These are phyloP conservation scores for baker's yeast (Saccharomyces cerevisiae) DNA, from an alignment of 805 yeast species.

Conservation along the genomic window DNA sequence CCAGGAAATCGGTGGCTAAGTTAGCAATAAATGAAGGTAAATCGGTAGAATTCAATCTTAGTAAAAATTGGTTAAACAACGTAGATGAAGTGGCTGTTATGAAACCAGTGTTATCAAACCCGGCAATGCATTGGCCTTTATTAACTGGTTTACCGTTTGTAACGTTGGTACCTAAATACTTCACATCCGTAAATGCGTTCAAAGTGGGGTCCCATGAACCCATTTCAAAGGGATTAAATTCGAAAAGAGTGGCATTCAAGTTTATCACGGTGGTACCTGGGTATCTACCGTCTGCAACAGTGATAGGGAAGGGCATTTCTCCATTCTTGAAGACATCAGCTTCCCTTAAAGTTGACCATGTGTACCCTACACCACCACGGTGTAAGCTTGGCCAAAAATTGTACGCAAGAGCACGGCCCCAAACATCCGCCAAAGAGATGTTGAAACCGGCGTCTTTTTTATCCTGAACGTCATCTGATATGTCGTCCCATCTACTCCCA, in stretches of 20 bases:
- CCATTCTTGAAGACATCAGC: constrained; percentile 52
- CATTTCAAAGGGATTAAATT: constrained; percentile 58
- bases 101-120: constrained; percentile 77
- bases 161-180: constrained; percentile 63
- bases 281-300: constrained; percentile 57
- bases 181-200: constrained; percentile 53
- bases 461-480: constrained; percentile 42
- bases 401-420: constrained; percentile 71
- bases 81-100: constrained; percentile 78
- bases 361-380: constrained; percentile 56
- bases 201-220: constrained; percentile 86
- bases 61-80: constrained; percentile 59
- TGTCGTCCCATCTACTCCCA: constrained; percentile 44
- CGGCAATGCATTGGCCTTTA: constrained; percentile 46
- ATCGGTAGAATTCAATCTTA: constrained; percentile 42
- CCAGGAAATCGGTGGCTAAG: constrained; percentile 39
- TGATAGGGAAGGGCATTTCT: constrained; percentile 65
- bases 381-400: constrained; percentile 59
- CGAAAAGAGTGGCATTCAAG: constrained; percentile 60
- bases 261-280: constrained; percentile 51
- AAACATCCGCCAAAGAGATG: constrained; percentile 62
- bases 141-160: constrained; percentile 47
- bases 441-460: constrained; percentile 59
- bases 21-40: constrained; percentile 34
- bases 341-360: constrained; percentile 50